Evolutionary conservation across 768 basidiomycete genomes (phyloP).

Genomic region (Collybiopsis confluens): DNA sequence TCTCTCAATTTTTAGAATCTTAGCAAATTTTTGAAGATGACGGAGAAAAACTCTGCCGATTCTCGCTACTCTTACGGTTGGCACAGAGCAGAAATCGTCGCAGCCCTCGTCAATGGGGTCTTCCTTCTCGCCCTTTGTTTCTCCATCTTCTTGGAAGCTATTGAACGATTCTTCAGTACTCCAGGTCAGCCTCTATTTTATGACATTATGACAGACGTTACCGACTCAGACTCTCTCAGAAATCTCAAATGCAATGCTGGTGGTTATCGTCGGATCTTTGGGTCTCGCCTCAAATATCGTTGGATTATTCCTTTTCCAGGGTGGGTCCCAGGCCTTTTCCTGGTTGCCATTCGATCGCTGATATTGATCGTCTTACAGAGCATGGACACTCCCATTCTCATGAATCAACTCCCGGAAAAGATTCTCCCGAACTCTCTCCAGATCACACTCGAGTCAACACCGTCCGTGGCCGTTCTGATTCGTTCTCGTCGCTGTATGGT

Average conservation of each 20-base stretch:
- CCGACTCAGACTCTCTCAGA: conserved; percentile 40
- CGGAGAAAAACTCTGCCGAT: conserved; percentile 52
- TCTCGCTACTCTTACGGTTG: conserved; percentile 96
- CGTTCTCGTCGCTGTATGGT: conserved; percentile 65
- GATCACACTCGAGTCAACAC: conserved; percentile 14
- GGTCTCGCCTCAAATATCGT: conserved; percentile 91
- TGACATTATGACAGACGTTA: conserved; percentile 6
- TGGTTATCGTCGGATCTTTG: conserved; percentile 86
- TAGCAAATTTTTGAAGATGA: conserved; percentile 56
- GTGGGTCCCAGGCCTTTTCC: conserved; percentile 35
- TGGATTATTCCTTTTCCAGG: conserved; percentile 93
- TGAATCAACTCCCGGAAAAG: conserved; percentile 20
- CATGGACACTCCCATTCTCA: conserved; percentile 60
- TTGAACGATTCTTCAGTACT: conserved; percentile 83
- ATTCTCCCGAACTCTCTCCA: conserved; percentile 23
- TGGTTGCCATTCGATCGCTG: neutral
- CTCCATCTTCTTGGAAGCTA: conserved; percentile 88
- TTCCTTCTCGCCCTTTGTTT: conserved; percentile 92
- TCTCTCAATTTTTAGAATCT: too few species aligned
- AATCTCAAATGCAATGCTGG: conserved; percentile 81
- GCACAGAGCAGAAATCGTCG: conserved; percentile 96
- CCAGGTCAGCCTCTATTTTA: conserved; percentile 49
- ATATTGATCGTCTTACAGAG: conserved; percentile 33
- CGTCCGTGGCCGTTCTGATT: conserved; percentile 32
- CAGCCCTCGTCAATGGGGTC: conserved; percentile 93